Evolutionary conservation across 768 basidiomycete genomes (phyloP), one percentile per base, ranked within the genome.

Genomic region (Mrakia hoshinonis): DNA sequence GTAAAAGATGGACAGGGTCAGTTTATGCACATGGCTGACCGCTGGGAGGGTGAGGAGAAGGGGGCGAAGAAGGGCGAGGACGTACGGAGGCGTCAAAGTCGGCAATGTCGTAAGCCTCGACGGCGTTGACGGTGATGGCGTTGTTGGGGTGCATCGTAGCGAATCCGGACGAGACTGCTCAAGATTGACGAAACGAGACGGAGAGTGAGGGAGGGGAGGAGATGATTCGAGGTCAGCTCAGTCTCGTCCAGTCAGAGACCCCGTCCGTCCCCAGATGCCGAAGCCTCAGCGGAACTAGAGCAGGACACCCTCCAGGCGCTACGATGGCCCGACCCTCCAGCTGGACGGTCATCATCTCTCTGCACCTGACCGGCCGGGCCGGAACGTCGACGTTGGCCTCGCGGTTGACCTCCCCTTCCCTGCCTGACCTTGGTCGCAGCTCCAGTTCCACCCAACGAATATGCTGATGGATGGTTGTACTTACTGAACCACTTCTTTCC

Each of bases 81-180:
- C 69, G 69, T 39, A 70, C 69, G 62, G 69, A 54, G 39, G 62
- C 13, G 63, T 70, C 69, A 36, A 71, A 71, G 46, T 71, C 64
- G 70, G 63, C 52, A 26, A 71, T 34, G 52, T 71, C 70, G 70
- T 93, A 94, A 73, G 90, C 96, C 83, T 99, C 96, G 58, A 99
- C 88, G 71, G 89, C 92, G 82, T 98, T 99, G 79, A 99, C 89
- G 49, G 96, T 98, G 73, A 98, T 83, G 75, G 86, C 88, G 85
- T 97, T 99, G 82, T 94, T 92, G 46, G 92, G 92, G 81, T 99
- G 96, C 49, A 99, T 91, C 72, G 90, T 97, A 67, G 96, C 94
- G 80, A 99, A 97, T 67, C 96, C 96, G 70, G 92, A 89, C 67
- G 94, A 96, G 43, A 91, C 96, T 99, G 76, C 10, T 15, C 1